Evolutionary conservation across 208 protist species (phyloP).

Genomic region (Spongospora subterranea): DNA sequence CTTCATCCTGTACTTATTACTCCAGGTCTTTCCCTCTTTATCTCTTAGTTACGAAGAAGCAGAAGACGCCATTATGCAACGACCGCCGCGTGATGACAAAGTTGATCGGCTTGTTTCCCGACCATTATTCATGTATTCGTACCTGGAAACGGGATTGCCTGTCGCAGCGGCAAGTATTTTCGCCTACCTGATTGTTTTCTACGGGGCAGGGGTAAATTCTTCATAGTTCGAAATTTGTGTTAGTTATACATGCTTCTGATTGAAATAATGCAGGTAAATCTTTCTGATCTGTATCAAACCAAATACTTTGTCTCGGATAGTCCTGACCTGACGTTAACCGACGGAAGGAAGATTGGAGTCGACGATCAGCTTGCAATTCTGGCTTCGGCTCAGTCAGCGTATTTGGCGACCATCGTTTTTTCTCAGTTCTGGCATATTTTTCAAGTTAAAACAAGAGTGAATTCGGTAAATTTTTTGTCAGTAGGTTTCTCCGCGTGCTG

Average conservation of each 20-base stretch:
- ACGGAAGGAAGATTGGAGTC: not conserved
- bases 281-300: not conserved
- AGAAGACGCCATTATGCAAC: constrained; percentile 70
- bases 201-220: not conserved
- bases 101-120: constrained; percentile 68
- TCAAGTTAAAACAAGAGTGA: constrained; percentile 24
- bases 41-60: constrained; percentile 6
- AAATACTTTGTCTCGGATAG: not conserved
- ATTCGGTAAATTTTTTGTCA: not conserved
- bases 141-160: constrained; percentile 11
- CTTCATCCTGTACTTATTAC: constrained; percentile 17
- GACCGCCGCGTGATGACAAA: constrained; percentile 66
- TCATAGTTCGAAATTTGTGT: not conserved
- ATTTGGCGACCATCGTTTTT: constrained; percentile 6
- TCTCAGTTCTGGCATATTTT: constrained; percentile 54
- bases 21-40: constrained; percentile 47
- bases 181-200: constrained; percentile 35
- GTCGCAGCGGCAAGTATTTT: not conserved
- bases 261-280: not conserved
- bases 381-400: not conserved
- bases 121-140: constrained; percentile 24
- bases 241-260: not conserved
- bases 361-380: not conserved
- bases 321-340: not conserved
- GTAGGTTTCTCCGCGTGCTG: not conserved